Conservation (phyloP, 1,284 basidiomycete genomes). For the Erythrobasidium hasegawianum region DNA sequence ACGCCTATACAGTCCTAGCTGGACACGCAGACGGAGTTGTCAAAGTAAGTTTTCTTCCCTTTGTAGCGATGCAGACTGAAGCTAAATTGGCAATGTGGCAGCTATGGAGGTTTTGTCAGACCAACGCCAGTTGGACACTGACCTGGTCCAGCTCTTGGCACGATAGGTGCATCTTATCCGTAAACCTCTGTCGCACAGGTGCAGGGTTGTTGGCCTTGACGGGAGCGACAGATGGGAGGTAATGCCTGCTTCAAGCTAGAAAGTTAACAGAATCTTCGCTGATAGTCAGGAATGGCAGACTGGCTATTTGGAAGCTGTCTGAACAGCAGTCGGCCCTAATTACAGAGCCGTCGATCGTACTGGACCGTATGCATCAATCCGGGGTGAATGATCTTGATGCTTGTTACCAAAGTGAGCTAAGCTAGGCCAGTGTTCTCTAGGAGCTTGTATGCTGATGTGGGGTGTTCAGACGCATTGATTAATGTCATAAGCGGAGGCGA, state of each 20-base stretch:
- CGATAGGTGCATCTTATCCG: conserved; percentile 19
- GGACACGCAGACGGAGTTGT: conserved; percentile 20
- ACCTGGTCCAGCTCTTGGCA: conserved; percentile 1
- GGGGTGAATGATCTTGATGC: conserved; percentile 32
- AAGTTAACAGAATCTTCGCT: too few relatives aligned
- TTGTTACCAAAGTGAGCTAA: neutral
- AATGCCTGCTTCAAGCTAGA: too few relatives aligned
- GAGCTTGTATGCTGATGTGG: neutral
- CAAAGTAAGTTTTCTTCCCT: conserved; percentile 1
- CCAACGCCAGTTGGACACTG: neutral
- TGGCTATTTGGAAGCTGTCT: conserved; percentile 15
- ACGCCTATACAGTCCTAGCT: conserved; percentile 8
- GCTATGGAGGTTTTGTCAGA: conserved; percentile 16
- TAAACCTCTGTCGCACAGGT: neutral
- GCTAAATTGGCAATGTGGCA: neutral
- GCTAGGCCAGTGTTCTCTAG: neutral
- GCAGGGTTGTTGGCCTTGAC: neutral
- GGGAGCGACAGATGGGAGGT: conserved; percentile 17
- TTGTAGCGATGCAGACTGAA: neutral
- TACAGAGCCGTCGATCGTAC: neutral
- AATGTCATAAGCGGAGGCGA: conserved; percentile 16
- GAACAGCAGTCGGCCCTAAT: too few relatives aligned
- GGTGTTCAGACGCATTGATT: neutral
- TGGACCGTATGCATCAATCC: conserved; percentile 9
- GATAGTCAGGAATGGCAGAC: too few relatives aligned